These are phyloP conservation scores for Collybia sp. DNA, from an alignment of 768 basidiomycete genomes.

Conservation along the genomic window DNA sequence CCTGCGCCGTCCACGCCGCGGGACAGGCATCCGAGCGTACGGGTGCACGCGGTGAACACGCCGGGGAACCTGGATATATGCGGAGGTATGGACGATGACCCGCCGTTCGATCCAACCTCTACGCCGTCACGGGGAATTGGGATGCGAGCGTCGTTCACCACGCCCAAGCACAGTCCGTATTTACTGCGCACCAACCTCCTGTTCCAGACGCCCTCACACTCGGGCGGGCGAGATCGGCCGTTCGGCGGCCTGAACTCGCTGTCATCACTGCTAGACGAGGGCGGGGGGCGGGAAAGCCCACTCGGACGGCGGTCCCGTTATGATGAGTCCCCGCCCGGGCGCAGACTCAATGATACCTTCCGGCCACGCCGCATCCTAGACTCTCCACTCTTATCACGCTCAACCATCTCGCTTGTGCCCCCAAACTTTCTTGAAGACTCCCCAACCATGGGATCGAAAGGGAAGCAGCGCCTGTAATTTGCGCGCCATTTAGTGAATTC, in stretches of 20 bases:
- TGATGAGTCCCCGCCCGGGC: conserved; percentile 55
- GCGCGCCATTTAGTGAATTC: not conserved
- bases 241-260: conserved; percentile 23
- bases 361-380: conserved; percentile 27
- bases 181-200: conserved; percentile 33
- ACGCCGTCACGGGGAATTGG: conserved; percentile 78
- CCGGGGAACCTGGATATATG: conserved; percentile 31
- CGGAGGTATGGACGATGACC: conserved; percentile 35
- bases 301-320: conserved; percentile 22
- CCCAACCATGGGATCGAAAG: conserved; percentile 23
- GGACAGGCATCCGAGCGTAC: conserved; percentile 28
- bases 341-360: conserved; percentile 27
- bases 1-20: conserved; percentile 55
- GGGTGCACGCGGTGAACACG: conserved; percentile 30
- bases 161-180: conserved; percentile 58
- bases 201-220: conserved; percentile 51
- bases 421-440: conserved; percentile 26
- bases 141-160: conserved; percentile 52
- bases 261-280: conserved; percentile 26
- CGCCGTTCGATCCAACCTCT: conserved; percentile 72
- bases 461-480: not conserved
- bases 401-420: conserved; percentile 5
- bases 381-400: conserved; percentile 24
- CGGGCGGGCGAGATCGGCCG: conserved; percentile 22
- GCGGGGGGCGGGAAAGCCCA: conserved; percentile 14